Conservation (phyloP, 345 rosid genomes). For the Eucalyptus victrix region DNA sequence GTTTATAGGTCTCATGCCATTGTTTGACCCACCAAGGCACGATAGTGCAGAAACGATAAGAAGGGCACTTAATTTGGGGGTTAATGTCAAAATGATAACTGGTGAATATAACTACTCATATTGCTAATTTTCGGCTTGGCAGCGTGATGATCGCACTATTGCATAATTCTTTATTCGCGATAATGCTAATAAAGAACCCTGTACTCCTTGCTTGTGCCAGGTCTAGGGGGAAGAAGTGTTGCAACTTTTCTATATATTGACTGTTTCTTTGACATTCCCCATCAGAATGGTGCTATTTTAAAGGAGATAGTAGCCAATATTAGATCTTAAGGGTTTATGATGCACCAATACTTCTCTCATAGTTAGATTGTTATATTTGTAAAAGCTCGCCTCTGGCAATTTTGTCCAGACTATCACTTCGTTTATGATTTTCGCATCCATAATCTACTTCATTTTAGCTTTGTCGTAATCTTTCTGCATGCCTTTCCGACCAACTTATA, state of each 20-base stretch:
- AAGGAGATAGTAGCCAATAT: background rate
- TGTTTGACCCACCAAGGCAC: slow-evolving; percentile 67
- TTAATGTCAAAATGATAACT: slow-evolving; percentile 60
- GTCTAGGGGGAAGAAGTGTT: background rate
- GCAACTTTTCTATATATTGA: background rate
- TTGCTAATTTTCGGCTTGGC: background rate
- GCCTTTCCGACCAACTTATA: background rate
- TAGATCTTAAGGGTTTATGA: background rate
- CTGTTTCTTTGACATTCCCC: background rate
- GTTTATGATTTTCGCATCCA: background rate
- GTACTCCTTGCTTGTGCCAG: background rate
- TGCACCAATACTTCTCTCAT: background rate
- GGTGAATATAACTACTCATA: slow-evolving; percentile 3
- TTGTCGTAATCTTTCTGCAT: background rate
- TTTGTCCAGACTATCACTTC: background rate
- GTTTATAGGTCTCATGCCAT: slow-evolving; percentile 47
- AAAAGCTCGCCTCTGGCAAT: background rate
- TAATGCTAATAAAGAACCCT: background rate
- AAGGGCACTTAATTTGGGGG: slow-evolving; percentile 57
- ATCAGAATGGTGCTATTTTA: background rate
- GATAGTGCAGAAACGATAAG: slow-evolving; percentile 51
- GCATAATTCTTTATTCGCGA: background rate
- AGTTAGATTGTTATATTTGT: background rate
- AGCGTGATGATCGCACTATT: background rate
- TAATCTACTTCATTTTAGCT: background rate